Conservation (phyloP, 2,329 filamentous ascomycete species). For the Alternaria sp. region DNA sequence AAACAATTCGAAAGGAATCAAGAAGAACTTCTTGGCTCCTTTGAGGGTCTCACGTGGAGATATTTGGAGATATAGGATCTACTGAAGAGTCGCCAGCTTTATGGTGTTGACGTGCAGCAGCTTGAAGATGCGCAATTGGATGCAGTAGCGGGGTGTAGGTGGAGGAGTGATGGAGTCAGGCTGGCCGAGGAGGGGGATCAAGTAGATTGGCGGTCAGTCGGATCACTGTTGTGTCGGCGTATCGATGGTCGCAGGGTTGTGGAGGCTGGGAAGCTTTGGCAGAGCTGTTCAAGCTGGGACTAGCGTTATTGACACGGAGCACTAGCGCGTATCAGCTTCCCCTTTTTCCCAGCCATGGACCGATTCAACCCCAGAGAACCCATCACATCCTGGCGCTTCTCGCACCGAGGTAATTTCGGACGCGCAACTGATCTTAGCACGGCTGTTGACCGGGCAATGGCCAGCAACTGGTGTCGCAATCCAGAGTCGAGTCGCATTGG, state of each 20-base stretch:
- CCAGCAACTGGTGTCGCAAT: slow-evolving; percentile 12
- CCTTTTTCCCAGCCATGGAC: slow-evolving; percentile 23
- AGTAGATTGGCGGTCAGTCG: slow-evolving; percentile 43
- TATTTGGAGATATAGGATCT: slow-evolving; percentile 19
- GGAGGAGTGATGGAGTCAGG: slow-evolving; percentile 43
- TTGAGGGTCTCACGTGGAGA: slow-evolving; percentile 39
- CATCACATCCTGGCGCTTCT: slow-evolving; percentile 9
- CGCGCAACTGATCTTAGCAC: slow-evolving; percentile 22
- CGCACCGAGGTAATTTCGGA: slow-evolving; percentile 34
- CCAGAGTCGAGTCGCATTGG: slow-evolving; percentile 10
- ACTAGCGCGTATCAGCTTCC: slow-evolving; percentile 34
- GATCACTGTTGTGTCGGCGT: slow-evolving; percentile 36
- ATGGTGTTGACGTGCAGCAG: slow-evolving; percentile 34
- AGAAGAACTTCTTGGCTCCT: slow-evolving; percentile 61
- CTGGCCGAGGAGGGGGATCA: slow-evolving; percentile 40
- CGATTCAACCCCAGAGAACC: slow-evolving; percentile 4
- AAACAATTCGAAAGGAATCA: slow-evolving; percentile 69
- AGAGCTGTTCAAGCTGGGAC: slow-evolving; percentile 32
- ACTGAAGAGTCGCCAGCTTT: slow-evolving; percentile 41
- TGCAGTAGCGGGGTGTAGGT: slow-evolving; percentile 46
- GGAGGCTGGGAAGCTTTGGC: slow-evolving; percentile 24
- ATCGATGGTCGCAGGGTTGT: slow-evolving; percentile 23
- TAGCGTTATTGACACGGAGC: slow-evolving; percentile 26
- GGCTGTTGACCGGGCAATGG: slow-evolving; percentile 37
- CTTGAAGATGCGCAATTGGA: slow-evolving; percentile 46